Evolutionary conservation across 768 basidiomycete species (phyloP), one percentile per base, ranked within the genome.

Genomic region (Mycena maculata): DNA sequence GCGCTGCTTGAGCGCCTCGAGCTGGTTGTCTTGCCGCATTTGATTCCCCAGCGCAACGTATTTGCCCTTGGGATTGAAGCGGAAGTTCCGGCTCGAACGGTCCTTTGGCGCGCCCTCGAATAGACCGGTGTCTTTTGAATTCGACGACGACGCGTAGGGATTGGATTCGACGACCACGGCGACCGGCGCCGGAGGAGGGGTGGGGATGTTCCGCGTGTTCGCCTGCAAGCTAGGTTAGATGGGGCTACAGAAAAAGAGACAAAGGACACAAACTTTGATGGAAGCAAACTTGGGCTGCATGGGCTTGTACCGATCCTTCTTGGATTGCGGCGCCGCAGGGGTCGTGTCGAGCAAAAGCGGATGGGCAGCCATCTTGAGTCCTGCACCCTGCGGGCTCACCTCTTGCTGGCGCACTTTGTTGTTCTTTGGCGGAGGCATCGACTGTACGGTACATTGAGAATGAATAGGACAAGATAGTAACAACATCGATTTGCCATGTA

Each of bases 261-360:
- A 22, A 2, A 31, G 3, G 49, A 73, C 33, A 71, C 82, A 52
- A 22, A 91, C 94, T 83, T 92, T 95, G 78, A 97, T 96, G 4
- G 95, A 94, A 0, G 96, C 94, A 77, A 99, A 99, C 79, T 99
- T 99, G 54, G 98, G 98, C 69, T 96, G 96, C 96, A 99, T 98
- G 20, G 97, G 95, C 76, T 96, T 97, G 80, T 98, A 98, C 67
- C 92, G 82, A 77, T 98, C 94, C 78, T 96, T 95, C 80, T 93
- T 93, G 28, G 90, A 90, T 78, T 90, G 90, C 3, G 85, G 86
- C 4, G 85, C 80, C 3, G 80, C 74, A 9, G 87, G 82, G 0
- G 90, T 86, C 5, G 82, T 85, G 48, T 95, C 94, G 39, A 96
- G 83, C 27, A 97, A 78, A 25, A 96, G 82, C 3, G 95, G 95